Evolutionary conservation across 2,329 filamentous ascomycete genomes (phyloP).

Genomic region (Trichoderma polysporum): DNA sequence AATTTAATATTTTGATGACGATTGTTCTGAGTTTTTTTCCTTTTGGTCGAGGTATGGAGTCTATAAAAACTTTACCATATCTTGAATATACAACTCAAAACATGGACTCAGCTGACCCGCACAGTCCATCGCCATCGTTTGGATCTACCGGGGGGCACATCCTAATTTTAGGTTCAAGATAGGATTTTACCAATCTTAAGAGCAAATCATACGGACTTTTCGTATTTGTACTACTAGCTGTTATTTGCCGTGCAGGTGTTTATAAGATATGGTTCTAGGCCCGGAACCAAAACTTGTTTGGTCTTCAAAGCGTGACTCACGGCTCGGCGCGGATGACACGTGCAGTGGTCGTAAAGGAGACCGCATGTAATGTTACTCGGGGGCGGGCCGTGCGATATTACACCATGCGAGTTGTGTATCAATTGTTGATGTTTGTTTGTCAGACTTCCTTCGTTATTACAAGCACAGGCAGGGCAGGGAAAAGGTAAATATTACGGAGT

Average conservation of each 20-base stretch:
- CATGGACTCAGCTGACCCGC: neutral
- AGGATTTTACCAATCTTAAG: neutral
- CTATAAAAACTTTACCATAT: too few species aligned
- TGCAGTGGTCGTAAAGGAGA: neutral
- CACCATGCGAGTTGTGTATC: neutral
- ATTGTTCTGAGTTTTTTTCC: neutral
- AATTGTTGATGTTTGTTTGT: neutral
- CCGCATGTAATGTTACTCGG: neutral
- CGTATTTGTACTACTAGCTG: neutral
- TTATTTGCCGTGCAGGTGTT: neutral
- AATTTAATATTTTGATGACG: too few species aligned
- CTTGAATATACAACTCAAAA: neutral
- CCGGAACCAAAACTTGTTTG: neutral
- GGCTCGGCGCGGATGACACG: slow-evolving; percentile 18
- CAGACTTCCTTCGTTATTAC: neutral
- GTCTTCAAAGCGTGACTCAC: neutral
- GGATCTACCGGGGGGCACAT: neutral
- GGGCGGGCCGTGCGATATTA: neutral
- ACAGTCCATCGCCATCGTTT: neutral
- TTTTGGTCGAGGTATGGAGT: too few species aligned
- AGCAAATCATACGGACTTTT: neutral
- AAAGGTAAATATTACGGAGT: neutral
- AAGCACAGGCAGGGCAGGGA: neutral
- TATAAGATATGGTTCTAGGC: neutral
- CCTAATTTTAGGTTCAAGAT: neutral